Evolutionary conservation across 2,329 filamentous ascomycete genomes (phyloP), one percentile per base, ranked within the genome.

Genomic region (Fusarium papillatum): DNA sequence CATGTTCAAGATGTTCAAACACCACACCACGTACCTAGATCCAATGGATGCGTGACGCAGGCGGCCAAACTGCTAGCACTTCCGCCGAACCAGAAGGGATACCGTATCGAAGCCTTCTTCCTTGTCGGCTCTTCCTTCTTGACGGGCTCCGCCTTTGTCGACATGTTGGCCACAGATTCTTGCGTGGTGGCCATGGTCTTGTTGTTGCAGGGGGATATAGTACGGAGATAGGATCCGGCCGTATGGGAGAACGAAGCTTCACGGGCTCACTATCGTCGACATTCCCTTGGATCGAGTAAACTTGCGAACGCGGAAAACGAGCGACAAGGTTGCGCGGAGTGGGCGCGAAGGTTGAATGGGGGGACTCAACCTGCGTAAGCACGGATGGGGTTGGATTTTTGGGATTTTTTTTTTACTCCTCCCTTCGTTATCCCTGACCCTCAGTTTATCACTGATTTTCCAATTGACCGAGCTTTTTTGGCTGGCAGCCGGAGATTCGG

Each of bases 51-150:
- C 36, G 96, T 98, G 61, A 98, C 94, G 78, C 92, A 93, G 55
- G 96, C 96, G 43, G 96, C 96, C 88, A 97, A 93, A 83, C 95
- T 97, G 82, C 95, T 97, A 63, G 96, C 95, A 83, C 95, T 98
- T 68, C 97, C 97, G 75, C 97, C 97, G 84, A 99, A 98, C 97
- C 96, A 98, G 85, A 96, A 96, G 13, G 94, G 94, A 86, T 96
- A 96, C 72, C 86, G 85, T 50, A 90, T 82, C 4, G 86, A 76
- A 38, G 78, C 82, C 73, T 82, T 80, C 74, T 86, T 86, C 80
- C 86, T 85, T 78, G 85, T 82, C 68, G 80, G 80, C 63, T 76
- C 72, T 53, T 76, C 73, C 34, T 61, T 59, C 70, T 75, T 76
- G 19, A 67, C 71, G 48, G 76, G 68, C 13, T 57, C 53, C 19